These are phyloP conservation scores for Hordeum pubiflorum DNA, from an alignment of 202 grass and related monocot species.

Conservation along the genomic window DNA sequence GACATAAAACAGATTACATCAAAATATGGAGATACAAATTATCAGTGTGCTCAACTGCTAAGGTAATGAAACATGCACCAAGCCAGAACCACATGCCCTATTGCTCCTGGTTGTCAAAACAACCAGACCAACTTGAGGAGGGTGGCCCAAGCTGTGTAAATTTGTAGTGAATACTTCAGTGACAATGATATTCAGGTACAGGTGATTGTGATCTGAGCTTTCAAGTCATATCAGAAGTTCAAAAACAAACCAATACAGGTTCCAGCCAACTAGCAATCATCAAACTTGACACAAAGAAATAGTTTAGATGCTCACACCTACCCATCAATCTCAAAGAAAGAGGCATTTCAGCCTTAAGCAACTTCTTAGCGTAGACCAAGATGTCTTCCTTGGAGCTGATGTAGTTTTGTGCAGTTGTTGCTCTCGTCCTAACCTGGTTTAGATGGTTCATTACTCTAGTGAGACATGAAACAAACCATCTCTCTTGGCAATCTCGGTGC, in stretches of 20 bases:
- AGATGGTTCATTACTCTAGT: constrained; percentile 10
- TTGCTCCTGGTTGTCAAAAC: neutral
- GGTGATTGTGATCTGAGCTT: neutral
- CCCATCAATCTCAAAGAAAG: constrained; percentile 93
- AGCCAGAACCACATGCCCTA: neutral
- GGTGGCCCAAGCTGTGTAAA: neutral
- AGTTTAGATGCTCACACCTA: constrained; percentile 22
- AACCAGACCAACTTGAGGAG: constrained; percentile 7
- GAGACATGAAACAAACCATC: neutral
- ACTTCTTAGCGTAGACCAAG: constrained; percentile 63
- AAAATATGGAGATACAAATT: constrained; percentile 10
- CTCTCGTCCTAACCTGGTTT: constrained; percentile 81
- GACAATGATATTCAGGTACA: neutral
- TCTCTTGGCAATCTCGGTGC: neutral
- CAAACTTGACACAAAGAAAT: constrained; percentile 3
- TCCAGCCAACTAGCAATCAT: neutral
- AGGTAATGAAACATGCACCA: constrained; percentile 23
- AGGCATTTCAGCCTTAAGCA: constrained; percentile 86
- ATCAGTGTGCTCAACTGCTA: neutral
- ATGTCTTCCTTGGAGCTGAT: constrained; percentile 83
- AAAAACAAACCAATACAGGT: neutral
- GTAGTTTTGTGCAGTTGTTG: constrained; percentile 55
- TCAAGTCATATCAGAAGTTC: neutral
- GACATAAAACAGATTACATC: neutral
- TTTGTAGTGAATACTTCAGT: neutral